Evolutionary conservation across 768 basidiomycete genomes (phyloP).

Genomic region (Serendipita sp.): DNA sequence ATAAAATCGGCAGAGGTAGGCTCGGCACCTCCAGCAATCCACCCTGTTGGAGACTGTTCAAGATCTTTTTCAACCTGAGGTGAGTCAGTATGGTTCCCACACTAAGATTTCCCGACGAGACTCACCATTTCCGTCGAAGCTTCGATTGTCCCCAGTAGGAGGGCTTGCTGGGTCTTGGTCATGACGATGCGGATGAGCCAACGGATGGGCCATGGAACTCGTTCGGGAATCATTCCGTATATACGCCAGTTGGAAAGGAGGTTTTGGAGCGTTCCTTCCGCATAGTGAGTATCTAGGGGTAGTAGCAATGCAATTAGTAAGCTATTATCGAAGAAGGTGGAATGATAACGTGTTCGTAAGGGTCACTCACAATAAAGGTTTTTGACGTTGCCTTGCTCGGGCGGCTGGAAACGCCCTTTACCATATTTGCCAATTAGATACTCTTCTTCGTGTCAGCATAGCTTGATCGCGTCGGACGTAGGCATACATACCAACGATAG

Average conservation of each 20-base stretch:
- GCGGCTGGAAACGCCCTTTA: conserved; percentile 8
- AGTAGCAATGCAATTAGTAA: not conserved
- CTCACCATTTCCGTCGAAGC: not conserved
- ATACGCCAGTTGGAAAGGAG: conserved; percentile 7
- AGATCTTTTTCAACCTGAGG: conserved; percentile 22
- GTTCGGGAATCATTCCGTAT: conserved; percentile 6
- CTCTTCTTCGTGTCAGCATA: conserved; percentile 12
- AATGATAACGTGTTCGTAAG: not conserved
- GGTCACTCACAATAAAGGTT: not conserved
- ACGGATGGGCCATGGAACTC: conserved; percentile 10
- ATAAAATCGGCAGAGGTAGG: conserved; percentile 32
- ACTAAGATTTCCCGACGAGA: no score
- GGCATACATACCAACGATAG: conserved; percentile 19
- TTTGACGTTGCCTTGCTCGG: not conserved
- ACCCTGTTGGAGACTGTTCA: conserved; percentile 16
- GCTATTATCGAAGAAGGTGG: not conserved
- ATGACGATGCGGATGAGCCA: conserved; percentile 12
- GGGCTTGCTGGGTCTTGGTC: not conserved
- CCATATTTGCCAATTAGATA: conserved; percentile 29
- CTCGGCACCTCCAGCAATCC: conserved; percentile 24
- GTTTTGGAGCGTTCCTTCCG: conserved; percentile 14
- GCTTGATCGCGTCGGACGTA: not conserved
- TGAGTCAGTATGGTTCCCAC: conserved; percentile 11
- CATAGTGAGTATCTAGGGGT: conserved; percentile 11
- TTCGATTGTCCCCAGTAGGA: not conserved